These are phyloP conservation scores for Saccharomycopsis fermentans DNA, from an alignment of 805 yeast genomes.

Conservation along the genomic window DNA sequence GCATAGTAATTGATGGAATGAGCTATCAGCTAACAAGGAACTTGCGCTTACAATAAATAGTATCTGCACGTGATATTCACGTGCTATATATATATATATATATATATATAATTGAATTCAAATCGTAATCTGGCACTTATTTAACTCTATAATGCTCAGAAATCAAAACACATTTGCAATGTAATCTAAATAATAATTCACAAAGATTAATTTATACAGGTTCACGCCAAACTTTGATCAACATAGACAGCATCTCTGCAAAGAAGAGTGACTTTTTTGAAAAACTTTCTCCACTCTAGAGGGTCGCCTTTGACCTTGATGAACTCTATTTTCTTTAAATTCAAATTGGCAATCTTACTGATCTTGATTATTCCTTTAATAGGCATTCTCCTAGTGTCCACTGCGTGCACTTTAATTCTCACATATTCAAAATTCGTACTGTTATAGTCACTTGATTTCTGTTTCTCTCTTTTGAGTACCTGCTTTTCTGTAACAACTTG, in stretches of 20 bases:
- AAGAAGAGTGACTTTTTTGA: slow-evolving; percentile 44
- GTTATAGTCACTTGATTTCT: background rate
- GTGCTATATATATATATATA: no score
- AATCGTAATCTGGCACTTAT: no score
- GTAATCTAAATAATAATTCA: no score
- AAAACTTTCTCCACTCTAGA: slow-evolving; percentile 61
- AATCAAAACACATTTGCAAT: no score
- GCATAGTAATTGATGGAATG: background rate
- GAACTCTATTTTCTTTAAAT: slow-evolving; percentile 42
- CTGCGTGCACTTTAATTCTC: slow-evolving; percentile 29
- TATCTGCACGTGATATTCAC: background rate
- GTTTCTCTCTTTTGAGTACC: background rate
- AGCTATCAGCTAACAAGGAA: background rate
- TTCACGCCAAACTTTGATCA: slow-evolving; percentile 21
- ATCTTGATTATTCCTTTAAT: slow-evolving; percentile 40
- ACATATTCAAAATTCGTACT: slow-evolving; percentile 27
- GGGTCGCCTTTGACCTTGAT: slow-evolving; percentile 55
- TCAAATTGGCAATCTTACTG: slow-evolving; percentile 28
- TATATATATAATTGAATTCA: no score
- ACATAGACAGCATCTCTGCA: slow-evolving; percentile 48
- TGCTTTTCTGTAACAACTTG: background rate
- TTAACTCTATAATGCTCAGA: no score
- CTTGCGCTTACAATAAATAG: background rate
- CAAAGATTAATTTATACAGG: no score
- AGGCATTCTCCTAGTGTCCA: slow-evolving; percentile 36